Evolutionary conservation across 768 basidiomycete genomes (phyloP), one percentile per base, ranked within the genome.

Genomic region (Lentinula edodes): DNA sequence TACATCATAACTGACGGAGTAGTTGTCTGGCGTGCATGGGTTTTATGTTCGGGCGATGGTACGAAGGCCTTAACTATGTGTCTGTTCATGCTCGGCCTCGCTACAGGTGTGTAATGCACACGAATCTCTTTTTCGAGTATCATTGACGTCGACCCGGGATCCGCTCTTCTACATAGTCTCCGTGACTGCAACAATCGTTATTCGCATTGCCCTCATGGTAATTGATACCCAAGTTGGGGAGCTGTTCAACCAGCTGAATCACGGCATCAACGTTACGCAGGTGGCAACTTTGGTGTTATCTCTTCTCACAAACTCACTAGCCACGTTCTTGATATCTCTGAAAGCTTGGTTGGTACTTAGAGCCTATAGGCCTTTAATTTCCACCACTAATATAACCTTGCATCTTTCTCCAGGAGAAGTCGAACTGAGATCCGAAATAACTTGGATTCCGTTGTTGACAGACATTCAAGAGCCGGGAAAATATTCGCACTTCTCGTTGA

Each of bases 221-320:
- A 42, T 43, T 15, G 23, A 52, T 32, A 51, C 15, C 6, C 32
- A 9, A 13, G 42, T 42, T 8, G 4, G 63, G 5, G 61, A 61
- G 0, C 18, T 32, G 5, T 28, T 48, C 50, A 61, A 43, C 41
- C 50, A 45, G 15, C 12, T 66, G 3, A 20, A 6, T 9, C 36
- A 18, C 16, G 64, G 58, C 6, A 63, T 66, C 46, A 34, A 67
- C 39, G 35, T 58, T 20, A 54, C 63, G 3, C 67, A 68, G 18
- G 56, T 64, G 6, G 20, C 54, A 1, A 62, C 38, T 8, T 12
- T 66, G 5, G 48, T 43, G 3, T 23, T 62, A 23, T 68, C 67
- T 0, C 35, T 68, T 3, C 8, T 65, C 8, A 66, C 63, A 5
- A 66, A 66, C 38, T 16, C 64, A 1, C 28, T 62, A 4, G 62